These are phyloP conservation scores for Raffaelea ambrosiae DNA, from an alignment of 2,329 filamentous ascomycete species.

Conservation along the genomic window DNA sequence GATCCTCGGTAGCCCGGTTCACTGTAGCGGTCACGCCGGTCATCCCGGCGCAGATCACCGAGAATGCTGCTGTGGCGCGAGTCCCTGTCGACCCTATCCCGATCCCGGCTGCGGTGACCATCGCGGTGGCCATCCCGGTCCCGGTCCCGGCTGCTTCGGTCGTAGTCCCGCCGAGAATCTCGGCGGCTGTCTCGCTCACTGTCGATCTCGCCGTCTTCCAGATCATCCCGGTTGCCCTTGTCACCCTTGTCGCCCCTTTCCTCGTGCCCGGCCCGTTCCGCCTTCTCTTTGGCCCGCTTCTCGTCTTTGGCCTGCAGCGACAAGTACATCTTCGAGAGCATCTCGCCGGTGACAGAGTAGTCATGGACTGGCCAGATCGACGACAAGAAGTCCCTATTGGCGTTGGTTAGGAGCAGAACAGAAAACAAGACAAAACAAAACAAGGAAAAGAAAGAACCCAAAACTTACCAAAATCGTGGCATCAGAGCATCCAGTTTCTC, in stretches of 20 bases:
- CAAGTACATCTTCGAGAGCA: slow-evolving; percentile 27
- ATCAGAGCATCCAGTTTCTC: slow-evolving; percentile 24
- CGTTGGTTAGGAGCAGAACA: not conserved
- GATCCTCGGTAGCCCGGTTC: not conserved
- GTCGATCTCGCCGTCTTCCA: slow-evolving; percentile 29
- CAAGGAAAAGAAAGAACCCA: not conserved
- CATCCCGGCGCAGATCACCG: slow-evolving; percentile 6
- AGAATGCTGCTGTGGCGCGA: slow-evolving; percentile 18
- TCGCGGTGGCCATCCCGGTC: slow-evolving; percentile 13
- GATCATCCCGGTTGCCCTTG: slow-evolving; percentile 19
- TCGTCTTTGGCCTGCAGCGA: slow-evolving; percentile 24
- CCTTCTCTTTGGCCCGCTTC: slow-evolving; percentile 17
- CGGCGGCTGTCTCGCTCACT: slow-evolving; percentile 24
- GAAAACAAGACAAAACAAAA: not conserved
- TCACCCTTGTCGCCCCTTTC: slow-evolving; percentile 10
- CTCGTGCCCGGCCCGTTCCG: slow-evolving; percentile 1
- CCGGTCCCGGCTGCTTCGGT: slow-evolving; percentile 7
- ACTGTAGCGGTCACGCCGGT: not conserved
- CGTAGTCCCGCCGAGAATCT: slow-evolving; percentile 18
- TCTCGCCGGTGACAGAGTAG: slow-evolving; percentile 25
- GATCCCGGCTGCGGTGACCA: slow-evolving; percentile 25
- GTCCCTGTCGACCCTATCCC: slow-evolving; percentile 24
- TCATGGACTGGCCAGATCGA: slow-evolving; percentile 30
- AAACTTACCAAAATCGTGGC: slow-evolving; percentile 26
- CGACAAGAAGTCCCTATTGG: slow-evolving; percentile 28